phyloP scores from a whole-genome alignment of 192 early-diverging fungal genomes.

The Backusella parvicylindrica region DNA sequence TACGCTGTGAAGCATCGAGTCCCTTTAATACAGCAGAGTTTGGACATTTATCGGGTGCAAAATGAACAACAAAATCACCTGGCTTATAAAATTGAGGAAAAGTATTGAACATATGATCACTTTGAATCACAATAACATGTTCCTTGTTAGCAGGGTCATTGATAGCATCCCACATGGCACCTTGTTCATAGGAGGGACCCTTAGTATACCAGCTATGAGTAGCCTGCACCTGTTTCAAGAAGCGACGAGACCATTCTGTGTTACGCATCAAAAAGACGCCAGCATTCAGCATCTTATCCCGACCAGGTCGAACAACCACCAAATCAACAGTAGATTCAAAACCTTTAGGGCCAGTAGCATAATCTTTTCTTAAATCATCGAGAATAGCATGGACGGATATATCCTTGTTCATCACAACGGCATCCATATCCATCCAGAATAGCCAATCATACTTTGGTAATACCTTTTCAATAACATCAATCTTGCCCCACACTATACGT shows the following conservation, averaged over 20 bases:
- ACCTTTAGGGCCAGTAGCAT: neutral
- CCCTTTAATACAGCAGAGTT: slow-evolving; percentile 40
- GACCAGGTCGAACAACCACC: slow-evolving; percentile 39
- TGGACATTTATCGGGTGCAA: slow-evolving; percentile 55
- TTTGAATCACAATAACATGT: slow-evolving; percentile 33
- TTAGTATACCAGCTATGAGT: slow-evolving; percentile 34
- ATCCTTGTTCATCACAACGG: slow-evolving; percentile 43
- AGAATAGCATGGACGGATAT: slow-evolving; percentile 39
- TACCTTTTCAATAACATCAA: slow-evolving; percentile 49
- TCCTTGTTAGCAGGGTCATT: slow-evolving; percentile 25
- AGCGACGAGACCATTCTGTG: slow-evolving; percentile 43
- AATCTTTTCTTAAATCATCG: slow-evolving; percentile 18
- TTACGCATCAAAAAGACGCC: slow-evolving; percentile 55
- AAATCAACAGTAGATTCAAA: slow-evolving; percentile 38
- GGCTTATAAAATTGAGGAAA: slow-evolving; percentile 43
- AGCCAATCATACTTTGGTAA: slow-evolving; percentile 57
- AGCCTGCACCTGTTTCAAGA: slow-evolving; percentile 40
- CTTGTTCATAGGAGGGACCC: slow-evolving; percentile 46
- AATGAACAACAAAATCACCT: slow-evolving; percentile 59
- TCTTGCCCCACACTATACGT: slow-evolving; percentile 52
- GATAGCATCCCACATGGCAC: slow-evolving; percentile 58
- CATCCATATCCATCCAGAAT: slow-evolving; percentile 59
- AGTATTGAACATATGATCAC: slow-evolving; percentile 54
- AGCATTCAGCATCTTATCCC: slow-evolving; percentile 48
- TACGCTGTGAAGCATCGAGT: slow-evolving; percentile 34